Percentiles rank a stretch among this genome's conserved stretches.
phyloP scores from a whole-genome alignment of 2,329 filamentous ascomycete genomes.

The Incumbomyces delicatus region DNA sequence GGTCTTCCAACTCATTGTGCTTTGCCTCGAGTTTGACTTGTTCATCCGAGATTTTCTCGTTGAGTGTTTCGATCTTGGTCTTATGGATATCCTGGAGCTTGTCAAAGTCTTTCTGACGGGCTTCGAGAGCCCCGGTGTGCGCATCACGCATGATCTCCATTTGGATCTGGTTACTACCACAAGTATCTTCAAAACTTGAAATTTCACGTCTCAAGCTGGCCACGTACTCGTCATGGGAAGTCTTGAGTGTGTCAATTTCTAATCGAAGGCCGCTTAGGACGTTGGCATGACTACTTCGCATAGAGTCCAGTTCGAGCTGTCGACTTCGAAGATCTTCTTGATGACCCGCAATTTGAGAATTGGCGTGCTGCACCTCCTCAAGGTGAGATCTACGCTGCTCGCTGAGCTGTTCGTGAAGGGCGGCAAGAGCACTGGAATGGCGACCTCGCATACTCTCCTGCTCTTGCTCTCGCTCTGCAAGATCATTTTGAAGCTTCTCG shows the following conservation, averaged over 20 bases:
- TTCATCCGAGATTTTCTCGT: neutral
- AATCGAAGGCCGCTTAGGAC: neutral
- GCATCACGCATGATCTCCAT: neutral
- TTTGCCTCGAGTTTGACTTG: neutral
- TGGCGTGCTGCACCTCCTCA: slow-evolving; percentile 23
- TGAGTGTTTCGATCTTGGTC: neutral
- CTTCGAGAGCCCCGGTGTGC: neutral
- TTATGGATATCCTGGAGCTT: neutral
- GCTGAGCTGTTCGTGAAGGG: neutral
- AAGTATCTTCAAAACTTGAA: neutral
- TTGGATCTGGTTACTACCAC: neutral
- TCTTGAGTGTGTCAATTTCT: neutral
- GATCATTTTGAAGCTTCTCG: slow-evolving; percentile 9
- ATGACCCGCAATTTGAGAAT: slow-evolving; percentile 19
- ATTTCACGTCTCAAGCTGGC: neutral
- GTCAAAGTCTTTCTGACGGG: neutral
- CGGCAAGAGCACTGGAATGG: neutral
- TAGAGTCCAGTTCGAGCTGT: neutral
- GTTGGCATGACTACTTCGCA: neutral
- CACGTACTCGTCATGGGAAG: neutral
- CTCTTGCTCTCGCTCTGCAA: slow-evolving; percentile 16
- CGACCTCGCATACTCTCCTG: neutral
- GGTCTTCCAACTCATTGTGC: neutral
- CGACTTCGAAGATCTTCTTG: neutral
- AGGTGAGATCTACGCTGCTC: neutral